phyloP scores from a whole-genome alignment of 148 eudicot genomes.

The Vaccinium macrocarpon region DNA sequence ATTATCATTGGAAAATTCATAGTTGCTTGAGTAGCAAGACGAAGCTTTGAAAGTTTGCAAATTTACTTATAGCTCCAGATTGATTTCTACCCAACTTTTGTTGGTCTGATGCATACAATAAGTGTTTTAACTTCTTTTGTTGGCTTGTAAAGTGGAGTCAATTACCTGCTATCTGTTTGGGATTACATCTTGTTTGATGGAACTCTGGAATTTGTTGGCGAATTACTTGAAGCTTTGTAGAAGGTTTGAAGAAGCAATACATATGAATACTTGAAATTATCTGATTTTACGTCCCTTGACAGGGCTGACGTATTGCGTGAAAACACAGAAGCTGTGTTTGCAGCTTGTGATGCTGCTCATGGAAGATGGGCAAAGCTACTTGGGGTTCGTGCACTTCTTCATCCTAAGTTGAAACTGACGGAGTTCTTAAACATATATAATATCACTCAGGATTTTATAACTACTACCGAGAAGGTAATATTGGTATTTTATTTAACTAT shows the following conservation, averaged over 20 bases:
- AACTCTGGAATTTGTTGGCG: neutral
- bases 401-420: constrained; percentile 77
- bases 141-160: neutral
- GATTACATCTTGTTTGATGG: neutral
- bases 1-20: neutral
- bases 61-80: neutral
- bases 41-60: neutral
- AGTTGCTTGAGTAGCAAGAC: neutral
- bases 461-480: constrained; percentile 82
- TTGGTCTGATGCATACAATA: neutral
- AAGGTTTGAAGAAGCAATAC: neutral
- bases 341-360: constrained; percentile 98
- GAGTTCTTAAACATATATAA: constrained; percentile 79
- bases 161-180: neutral
- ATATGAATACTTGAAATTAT: neutral
- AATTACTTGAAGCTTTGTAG: neutral
- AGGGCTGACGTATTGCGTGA: constrained; percentile 98
- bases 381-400: constrained; percentile 95
- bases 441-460: constrained; percentile 85
- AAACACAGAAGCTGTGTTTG: constrained; percentile 97
- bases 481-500: neutral
- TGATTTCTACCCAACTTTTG: neutral
- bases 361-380: constrained; percentile 99
- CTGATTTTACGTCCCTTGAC: constrained; percentile 25
- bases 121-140: neutral